phyloP scores from a whole-genome alignment of 495 filamentous ascomycete species.

The Annulohypoxylon moriforme region DNA sequence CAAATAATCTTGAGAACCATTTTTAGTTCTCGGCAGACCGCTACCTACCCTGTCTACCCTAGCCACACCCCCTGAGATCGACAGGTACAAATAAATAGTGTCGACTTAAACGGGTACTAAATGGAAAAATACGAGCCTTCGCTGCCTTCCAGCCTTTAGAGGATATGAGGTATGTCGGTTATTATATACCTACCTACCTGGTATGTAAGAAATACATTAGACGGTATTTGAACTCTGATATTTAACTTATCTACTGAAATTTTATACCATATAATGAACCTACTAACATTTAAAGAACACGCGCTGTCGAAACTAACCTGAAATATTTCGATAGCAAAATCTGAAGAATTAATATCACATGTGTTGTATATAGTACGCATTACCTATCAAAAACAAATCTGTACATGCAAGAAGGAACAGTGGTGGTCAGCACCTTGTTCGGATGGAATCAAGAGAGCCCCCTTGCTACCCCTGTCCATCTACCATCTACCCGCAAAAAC shows the following conservation, averaged over 20 bases:
- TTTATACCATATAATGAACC: no score
- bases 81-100: constrained; percentile 36
- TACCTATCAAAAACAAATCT: background rate
- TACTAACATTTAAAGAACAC: background rate
- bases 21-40: constrained; percentile 19
- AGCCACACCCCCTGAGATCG: constrained; percentile 16
- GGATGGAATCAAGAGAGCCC: constrained; percentile 15
- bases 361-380: background rate
- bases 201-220: no score
- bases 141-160: background rate
- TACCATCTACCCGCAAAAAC: constrained; percentile 42
- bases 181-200: background rate
- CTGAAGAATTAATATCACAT: constrained; percentile 8
- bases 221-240: no score
- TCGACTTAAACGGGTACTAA: constrained; percentile 4
- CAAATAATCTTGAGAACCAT: constrained; percentile 1
- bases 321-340: background rate
- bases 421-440: constrained; percentile 23
- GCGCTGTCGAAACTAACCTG: background rate
- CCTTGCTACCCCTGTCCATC: constrained; percentile 26
- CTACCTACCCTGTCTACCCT: background rate
- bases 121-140: background rate
- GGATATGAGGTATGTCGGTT: background rate
- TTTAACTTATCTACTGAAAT: no score
- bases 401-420: background rate